Conservation (phyloP, 306 rosid species). For the Vicia faba region DNA sequence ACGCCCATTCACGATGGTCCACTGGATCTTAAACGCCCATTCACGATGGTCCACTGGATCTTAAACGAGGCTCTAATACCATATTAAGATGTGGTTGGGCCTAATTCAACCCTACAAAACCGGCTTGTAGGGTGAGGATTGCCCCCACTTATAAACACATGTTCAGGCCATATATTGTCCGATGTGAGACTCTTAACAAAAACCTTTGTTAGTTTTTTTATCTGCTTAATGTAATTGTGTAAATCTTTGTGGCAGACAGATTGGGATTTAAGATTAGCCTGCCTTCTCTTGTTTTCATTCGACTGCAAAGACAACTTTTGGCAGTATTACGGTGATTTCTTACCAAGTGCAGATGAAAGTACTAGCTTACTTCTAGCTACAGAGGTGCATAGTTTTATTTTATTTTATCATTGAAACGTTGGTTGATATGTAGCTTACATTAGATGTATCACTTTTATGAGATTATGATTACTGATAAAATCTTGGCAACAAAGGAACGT, state of each 20-base stretch:
- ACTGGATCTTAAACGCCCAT: too few species aligned
- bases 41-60: too few species aligned
- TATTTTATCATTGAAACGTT: not conserved
- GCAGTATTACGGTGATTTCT: constrained; percentile 88
- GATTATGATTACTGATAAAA: not conserved
- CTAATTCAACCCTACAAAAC: too few species aligned
- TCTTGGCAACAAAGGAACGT: not conserved
- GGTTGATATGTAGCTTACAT: constrained; percentile 12
- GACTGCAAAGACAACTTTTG: constrained; percentile 87
- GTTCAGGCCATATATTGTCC: too few species aligned
- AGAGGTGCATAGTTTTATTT: constrained; percentile 55
- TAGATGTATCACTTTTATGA: constrained; percentile 11
- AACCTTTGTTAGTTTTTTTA: not conserved
- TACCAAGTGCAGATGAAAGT: constrained; percentile 87
- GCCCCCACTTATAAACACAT: too few species aligned
- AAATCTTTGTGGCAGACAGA: constrained; percentile 84
- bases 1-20: too few species aligned
- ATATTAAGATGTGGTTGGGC: too few species aligned
- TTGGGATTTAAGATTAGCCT: constrained; percentile 94
- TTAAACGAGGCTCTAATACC: too few species aligned
- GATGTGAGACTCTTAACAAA: too few species aligned
- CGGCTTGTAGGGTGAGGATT: too few species aligned
- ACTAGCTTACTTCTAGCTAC: constrained; percentile 88
- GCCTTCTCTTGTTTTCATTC: constrained; percentile 80
- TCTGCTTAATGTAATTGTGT: constrained; percentile 37